phyloP scores from a whole-genome alignment of 306 rosid genomes.

The Prunus kanzakura region DNA sequence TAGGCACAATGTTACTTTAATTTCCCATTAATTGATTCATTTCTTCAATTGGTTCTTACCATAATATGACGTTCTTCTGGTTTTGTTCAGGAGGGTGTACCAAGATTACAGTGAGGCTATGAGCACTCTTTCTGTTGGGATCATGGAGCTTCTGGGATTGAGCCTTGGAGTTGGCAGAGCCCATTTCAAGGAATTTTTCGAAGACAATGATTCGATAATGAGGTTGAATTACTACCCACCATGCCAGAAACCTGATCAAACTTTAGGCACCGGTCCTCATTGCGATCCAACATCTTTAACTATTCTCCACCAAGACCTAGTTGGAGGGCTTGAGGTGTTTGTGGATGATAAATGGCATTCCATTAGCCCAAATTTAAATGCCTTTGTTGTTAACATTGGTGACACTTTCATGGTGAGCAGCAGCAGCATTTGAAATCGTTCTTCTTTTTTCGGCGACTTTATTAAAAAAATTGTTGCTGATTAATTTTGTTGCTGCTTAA shows the following conservation, averaged over 20 bases:
- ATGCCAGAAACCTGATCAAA: conserved; percentile 78
- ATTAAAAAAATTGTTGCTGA: background rate
- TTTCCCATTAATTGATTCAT: background rate
- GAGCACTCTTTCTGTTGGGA: conserved; percentile 83
- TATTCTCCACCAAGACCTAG: conserved; percentile 92
- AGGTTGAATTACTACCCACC: conserved; percentile 92
- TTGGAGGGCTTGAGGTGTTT: conserved; percentile 82
- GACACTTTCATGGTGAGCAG: conserved; percentile 85
- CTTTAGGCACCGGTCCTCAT: conserved; percentile 96
- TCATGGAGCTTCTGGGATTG: conserved; percentile 91
- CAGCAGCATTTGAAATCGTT: background rate
- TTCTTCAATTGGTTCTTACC: background rate
- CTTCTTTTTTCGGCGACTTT: background rate
- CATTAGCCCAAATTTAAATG: conserved; percentile 68
- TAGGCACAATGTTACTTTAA: conserved; percentile 19
- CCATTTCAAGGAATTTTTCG: conserved; percentile 65
- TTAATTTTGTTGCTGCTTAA: background rate
- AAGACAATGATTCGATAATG: conserved; percentile 81
- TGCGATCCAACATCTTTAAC: conserved; percentile 96
- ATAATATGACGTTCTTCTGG: background rate
- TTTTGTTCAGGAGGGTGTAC: conserved; percentile 48
- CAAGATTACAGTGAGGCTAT: conserved; percentile 80
- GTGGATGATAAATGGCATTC: conserved; percentile 83
- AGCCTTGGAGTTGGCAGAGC: conserved; percentile 69
- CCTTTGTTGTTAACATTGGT: conserved; percentile 94